These are phyloP conservation scores for Alternaria arborescens DNA, from an alignment of 2,329 filamentous ascomycete genomes.

Conservation along the genomic window DNA sequence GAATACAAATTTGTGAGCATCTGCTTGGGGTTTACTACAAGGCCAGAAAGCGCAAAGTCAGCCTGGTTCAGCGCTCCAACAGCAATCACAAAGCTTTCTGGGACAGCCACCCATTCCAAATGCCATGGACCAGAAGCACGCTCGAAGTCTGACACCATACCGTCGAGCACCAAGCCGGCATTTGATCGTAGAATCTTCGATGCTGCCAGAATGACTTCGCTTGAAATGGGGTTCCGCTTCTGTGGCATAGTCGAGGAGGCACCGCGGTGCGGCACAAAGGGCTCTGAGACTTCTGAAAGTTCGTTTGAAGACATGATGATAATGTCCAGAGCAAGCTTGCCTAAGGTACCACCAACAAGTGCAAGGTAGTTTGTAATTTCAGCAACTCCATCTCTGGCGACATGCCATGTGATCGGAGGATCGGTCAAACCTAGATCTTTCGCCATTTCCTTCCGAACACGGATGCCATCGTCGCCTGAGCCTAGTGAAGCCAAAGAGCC, in stretches of 20 bases:
- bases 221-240: slow-evolving; percentile 67
- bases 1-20: slow-evolving; percentile 63
- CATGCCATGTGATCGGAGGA: slow-evolving; percentile 66
- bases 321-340: slow-evolving; percentile 65
- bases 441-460: slow-evolving; percentile 61
- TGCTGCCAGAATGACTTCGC: slow-evolving; percentile 64
- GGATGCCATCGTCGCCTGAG: slow-evolving; percentile 56
- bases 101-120: slow-evolving; percentile 66
- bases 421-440: slow-evolving; percentile 58
- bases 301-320: slow-evolving; percentile 68
- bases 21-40: slow-evolving; percentile 60
- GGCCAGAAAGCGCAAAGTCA: slow-evolving; percentile 61
- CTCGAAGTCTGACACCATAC: slow-evolving; percentile 67
- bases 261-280: slow-evolving; percentile 51
- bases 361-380: slow-evolving; percentile 64
- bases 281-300: slow-evolving; percentile 63
- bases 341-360: slow-evolving; percentile 62
- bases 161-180: slow-evolving; percentile 62
- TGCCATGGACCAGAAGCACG: slow-evolving; percentile 67
- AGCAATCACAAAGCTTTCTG: slow-evolving; percentile 62
- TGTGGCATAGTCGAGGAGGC: slow-evolving; percentile 50
- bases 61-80: slow-evolving; percentile 64
- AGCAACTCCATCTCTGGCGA: slow-evolving; percentile 63
- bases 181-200: slow-evolving; percentile 64
- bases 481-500: slow-evolving; percentile 65